Evolutionary conservation across 73 alveolate species (phyloP), one percentile per base, ranked within the genome.

Genomic region (Paramecium primaurelia): DNA sequence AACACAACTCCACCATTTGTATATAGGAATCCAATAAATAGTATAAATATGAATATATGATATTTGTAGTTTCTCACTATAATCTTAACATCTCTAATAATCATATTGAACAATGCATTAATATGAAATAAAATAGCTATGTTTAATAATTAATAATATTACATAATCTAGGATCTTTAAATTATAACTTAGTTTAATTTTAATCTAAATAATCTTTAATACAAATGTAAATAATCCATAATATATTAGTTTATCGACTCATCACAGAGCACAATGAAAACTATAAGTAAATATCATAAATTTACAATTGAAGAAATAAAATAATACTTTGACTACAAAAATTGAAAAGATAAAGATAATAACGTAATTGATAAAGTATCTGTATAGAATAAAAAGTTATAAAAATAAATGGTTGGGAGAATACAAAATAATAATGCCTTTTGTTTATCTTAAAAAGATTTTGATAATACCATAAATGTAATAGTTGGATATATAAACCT

Each of bases 201-300:
- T 26, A 28, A 69, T 59, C 58, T 8, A 90, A 22, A 68, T 83
- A 85, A 59, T 11, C 60, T 4, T 51, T 51, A 22, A 88, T 25
- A 36, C 96, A 87, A 40, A 86, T 36, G 20, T 93, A 93, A 26
- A 92, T 40, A 20, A 89, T 42, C 95, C 96, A 93, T 28, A 93
- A 51, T 32, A 89, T 83, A 90, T 93, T 93, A 0, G 95, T 93
- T 71, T 93, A 92, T 73, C 96, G 59, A 45, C 86, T 64, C 47
- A 89, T 26, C 30, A 93, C 86, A 47, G 96, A 86, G 6, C 92
- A 34, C 7, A 87, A 54, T 25, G 92, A 94, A 86, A 87, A 54
- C 93, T 87, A 37, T 0, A 16, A 54, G 4, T 36, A 37, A 9
- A 16, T 40, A 12, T 4, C 11, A 22, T 22, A 40, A 86, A 86